Base-by-base conservation (phyloP, 73 alveolate genomes). In the Paramecium tetraurelia region DNA sequence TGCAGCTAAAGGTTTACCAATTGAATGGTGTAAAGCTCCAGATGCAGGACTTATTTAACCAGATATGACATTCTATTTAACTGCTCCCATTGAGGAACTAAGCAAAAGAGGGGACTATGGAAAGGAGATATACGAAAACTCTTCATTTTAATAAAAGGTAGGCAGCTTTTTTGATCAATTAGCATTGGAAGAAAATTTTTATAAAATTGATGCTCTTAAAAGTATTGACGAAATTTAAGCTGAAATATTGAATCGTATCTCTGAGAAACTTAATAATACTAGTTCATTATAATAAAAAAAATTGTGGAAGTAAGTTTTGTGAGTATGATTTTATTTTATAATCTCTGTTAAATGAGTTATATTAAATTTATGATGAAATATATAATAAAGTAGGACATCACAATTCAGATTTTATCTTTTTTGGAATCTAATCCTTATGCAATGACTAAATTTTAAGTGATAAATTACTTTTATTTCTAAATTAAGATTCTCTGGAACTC, bases 41-140 rank as follows among this genome's bases (percentile, higher is more conserved):
- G 99, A 97, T 92, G 75, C 63, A 83, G 98, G 98, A 10, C 89
- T 97, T 41, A 92, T 93, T 20, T 89, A 87, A 77, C 99, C 99
- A 24, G 99, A 97, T 86, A 44, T 97, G 14, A 94, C 94, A 21
- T 85, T 97, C 38, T 97, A 59, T 87, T 86, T 97, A 36, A 92
- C 94, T 27, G 93, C 93, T 44, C 86, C 95, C 11, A 94, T 95
- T 7, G 95, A 93, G 16, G 76, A 50, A 27, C 59, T 96, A 48
- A 16, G 85, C 18, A 22, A 35, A 29, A 89, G 99, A 71, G 93
- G 93, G 9, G 97, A 94, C 18, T 97, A 46, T 85, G 99, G 99
- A 9, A 96, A 92, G 18, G 99, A 97, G 89, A 77, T 96, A n/a
- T 96, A 97, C 89, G 99, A 97, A 68, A 85, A 86, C n/a, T 85